Evolutionary conservation across 805 yeast genomes (phyloP), one percentile per base, ranked within the genome.

Genomic region (Candida saitoana): DNA sequence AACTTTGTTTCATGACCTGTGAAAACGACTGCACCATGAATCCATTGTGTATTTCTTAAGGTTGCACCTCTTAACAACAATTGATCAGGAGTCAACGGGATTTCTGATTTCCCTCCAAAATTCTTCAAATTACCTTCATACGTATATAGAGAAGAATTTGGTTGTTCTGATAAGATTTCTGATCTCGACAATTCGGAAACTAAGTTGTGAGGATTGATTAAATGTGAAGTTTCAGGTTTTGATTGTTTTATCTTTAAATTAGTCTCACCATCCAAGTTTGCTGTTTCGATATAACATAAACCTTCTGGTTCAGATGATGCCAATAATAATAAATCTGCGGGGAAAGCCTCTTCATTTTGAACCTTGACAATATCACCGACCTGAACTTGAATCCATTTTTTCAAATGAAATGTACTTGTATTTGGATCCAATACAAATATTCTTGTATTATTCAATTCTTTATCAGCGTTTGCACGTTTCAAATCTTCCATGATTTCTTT

Each of bases 301-400:
- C 99, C 99, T 63, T 91, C 98, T 0, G 99, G 99, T 62, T 93
- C 99, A 0, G 98, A 91, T 0, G 97, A 88, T 18, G 93, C 80
- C 25, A 93, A 59, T 14, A 95, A 63, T 14, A 91, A 72, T 42
- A 93, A 55, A 67, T 93, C 99, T 0, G 99, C 98, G 0, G 99
- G 99, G 43, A 93, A 77, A 0, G 96, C 83, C 48, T 91, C 95
- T 54, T 88, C 97, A 34, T 87, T 86, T 43, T 74, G 77, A 3
- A 95, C 89, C 45, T 79, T 77, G 2, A 93, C 86, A 8, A 93
- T 79, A 55, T 93, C 98, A 35, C 99, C 99, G 2, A 91, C 97
- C 34, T 78, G 69, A 17, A 93, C 85, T 44, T 87, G 80, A 47
- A 87, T 79, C 99, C 99, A 93, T 56, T 79, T 79, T 49, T 76